Conservation (phyloP, 768 basidiomycete species). For the Trametes gibbosa region DNA sequence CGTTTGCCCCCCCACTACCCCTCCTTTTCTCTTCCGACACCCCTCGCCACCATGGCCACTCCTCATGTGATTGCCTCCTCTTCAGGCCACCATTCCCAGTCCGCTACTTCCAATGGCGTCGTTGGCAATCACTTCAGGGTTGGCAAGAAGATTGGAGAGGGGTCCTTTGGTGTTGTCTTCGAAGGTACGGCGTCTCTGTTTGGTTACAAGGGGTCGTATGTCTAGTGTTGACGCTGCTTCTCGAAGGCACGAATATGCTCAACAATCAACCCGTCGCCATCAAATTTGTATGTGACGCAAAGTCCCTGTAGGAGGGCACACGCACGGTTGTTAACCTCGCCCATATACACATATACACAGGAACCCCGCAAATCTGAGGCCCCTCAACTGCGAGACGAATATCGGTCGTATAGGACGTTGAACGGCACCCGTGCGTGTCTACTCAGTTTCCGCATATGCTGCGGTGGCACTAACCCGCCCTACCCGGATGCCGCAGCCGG, state of each 20-base stretch:
- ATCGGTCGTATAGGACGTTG: slow-evolving; percentile 93
- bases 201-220: neutral
- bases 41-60: slow-evolving; percentile 56
- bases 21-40: slow-evolving; percentile 18
- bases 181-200: slow-evolving; percentile 64
- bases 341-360: slow-evolving; percentile 35
- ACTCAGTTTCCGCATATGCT: neutral
- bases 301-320: neutral
- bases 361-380: slow-evolving; percentile 97
- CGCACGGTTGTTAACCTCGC: neutral
- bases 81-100: slow-evolving; percentile 58
- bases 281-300: slow-evolving; percentile 76
- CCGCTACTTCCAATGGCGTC: slow-evolving; percentile 65
- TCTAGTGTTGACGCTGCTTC: slow-evolving; percentile 3
- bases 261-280: slow-evolving; percentile 90
- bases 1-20: slow-evolving; percentile 9
- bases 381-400: slow-evolving; percentile 95
- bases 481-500: slow-evolving; percentile 58
- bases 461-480: neutral
- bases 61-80: slow-evolving; percentile 84
- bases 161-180: slow-evolving; percentile 97
- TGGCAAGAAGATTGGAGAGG: slow-evolving; percentile 99
- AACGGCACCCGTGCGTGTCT: slow-evolving; percentile 75
- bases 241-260: slow-evolving; percentile 77
- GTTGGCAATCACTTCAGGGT: slow-evolving; percentile 83